These are phyloP conservation scores for Colletotrichum limetticola DNA, from an alignment of 2,329 filamentous ascomycete genomes.

Conservation along the genomic window DNA sequence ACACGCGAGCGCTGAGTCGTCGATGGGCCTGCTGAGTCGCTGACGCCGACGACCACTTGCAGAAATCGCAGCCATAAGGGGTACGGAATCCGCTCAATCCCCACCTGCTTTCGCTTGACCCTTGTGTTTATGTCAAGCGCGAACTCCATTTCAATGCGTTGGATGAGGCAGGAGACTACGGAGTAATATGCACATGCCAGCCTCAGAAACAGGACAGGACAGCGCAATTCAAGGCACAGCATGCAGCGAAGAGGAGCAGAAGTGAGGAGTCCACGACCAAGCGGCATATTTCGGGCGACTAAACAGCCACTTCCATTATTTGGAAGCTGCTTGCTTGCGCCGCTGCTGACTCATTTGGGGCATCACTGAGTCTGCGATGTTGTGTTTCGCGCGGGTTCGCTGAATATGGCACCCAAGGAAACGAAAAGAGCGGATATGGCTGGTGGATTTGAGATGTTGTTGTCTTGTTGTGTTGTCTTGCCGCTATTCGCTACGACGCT, in stretches of 20 bases:
- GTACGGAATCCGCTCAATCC: conserved; percentile 19
- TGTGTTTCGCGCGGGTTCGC: neutral
- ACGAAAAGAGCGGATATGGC: neutral
- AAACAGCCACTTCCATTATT: neutral
- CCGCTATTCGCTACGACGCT: conserved; percentile 24
- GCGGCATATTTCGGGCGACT: neutral
- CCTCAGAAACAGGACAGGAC: conserved; percentile 11
- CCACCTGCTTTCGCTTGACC: conserved; percentile 8
- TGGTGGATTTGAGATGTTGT: conserved; percentile 1
- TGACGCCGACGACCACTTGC: conserved; percentile 13
- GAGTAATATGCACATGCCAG: conserved; percentile 1
- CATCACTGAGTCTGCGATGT: neutral
- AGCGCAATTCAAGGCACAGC: neutral
- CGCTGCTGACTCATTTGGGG: neutral
- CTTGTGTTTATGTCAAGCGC: neutral
- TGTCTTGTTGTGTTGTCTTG: conserved; percentile 32
- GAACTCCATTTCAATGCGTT: conserved; percentile 16
- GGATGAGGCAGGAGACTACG: conserved; percentile 6
- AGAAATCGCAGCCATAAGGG: neutral
- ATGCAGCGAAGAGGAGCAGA: conserved; percentile 18
- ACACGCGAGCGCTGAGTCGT: conserved; percentile 10
- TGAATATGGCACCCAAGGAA: neutral
- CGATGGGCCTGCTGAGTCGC: conserved; percentile 24
- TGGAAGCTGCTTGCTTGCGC: neutral
- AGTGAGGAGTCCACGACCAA: conserved; percentile 5